Evolutionary conservation across 2,329 filamentous ascomycete species (phyloP), one percentile per base, ranked within the genome.

Genomic region (Neonectria sp.): DNA sequence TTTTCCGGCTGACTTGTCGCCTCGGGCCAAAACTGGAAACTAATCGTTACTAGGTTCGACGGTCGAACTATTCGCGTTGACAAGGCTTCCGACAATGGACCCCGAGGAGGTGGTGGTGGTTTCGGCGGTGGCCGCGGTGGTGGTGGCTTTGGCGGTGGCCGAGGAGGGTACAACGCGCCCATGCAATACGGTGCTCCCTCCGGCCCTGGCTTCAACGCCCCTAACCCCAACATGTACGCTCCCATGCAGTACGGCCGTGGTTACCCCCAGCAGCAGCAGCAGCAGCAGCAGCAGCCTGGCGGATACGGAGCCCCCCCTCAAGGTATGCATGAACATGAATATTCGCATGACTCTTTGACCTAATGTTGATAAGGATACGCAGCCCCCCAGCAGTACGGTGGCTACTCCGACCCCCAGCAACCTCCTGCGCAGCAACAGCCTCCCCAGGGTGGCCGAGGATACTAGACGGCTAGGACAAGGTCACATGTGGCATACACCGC

Each of bases 61-160:
- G 95, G 95, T 72, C 94, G 95, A 76, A 91, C 90, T 72, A 98
- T 99, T 81, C 95, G 95, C 75, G 95, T 99, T 72, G 95, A 98
- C 85, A 97, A 95, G 83, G 96, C 95, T 69, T 95, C 94, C 65
- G 95, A 98, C 82, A 92, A 91, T 73, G 89, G 90, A 53, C 86
- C 90, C 53, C 88, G 90, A 64, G 81, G 90, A 64, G 81, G 83
- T 63, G 40, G 40, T 63, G 40, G 40, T 45, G 82, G 85, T 29
- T 79, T 78, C 63, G 81, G 80, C 37, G 78, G 81, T 63, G 77
- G 79, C 63, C 81, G 80, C 58, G 79, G 82, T 60, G 79, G 82
- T 40, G 78, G 80, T 49, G 80, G 83, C 53, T 74, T 67, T 15
- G 70, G 48, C n/a, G 48, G 48, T 29, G 48, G 51, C 31, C 51